These are phyloP conservation scores for Peronospora tabacina DNA, from an alignment of 352 stramenopile genomes.

Conservation along the genomic window DNA sequence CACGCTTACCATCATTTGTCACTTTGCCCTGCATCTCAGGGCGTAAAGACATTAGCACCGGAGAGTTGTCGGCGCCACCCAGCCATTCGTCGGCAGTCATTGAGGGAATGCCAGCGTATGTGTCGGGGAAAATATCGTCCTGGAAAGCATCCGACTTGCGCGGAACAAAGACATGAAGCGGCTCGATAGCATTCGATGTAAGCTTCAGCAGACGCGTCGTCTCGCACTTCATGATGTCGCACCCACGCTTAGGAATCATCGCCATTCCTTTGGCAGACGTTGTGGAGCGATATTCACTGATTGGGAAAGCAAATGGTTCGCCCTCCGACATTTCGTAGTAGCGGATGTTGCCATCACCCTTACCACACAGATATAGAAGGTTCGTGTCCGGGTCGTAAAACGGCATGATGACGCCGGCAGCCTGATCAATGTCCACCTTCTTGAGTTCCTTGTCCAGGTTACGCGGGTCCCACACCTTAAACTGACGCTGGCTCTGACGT, in stretches of 20 bases:
- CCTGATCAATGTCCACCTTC: slow-evolving; percentile 95
- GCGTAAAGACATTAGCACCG: slow-evolving; percentile 90
- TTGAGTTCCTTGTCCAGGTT: slow-evolving; percentile 91
- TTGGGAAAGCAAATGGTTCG: slow-evolving; percentile 87
- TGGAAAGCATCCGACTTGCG: slow-evolving; percentile 99
- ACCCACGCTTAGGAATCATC: slow-evolving; percentile 97
- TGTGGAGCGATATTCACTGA: slow-evolving; percentile 94
- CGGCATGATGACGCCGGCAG: slow-evolving; percentile 97
- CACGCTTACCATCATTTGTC: slow-evolving; percentile 78
- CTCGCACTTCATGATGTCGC: slow-evolving; percentile 98
- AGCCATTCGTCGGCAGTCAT: slow-evolving; percentile 95
- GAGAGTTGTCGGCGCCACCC: slow-evolving; percentile 89
- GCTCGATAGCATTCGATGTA: slow-evolving; percentile 94
- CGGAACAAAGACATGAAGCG: slow-evolving; percentile 94
- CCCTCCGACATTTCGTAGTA: slow-evolving; percentile 98
- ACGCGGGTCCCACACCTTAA: slow-evolving; percentile 84
- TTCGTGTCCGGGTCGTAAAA: slow-evolving; percentile 98
- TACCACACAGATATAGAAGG: slow-evolving; percentile 96
- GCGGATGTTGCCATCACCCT: slow-evolving; percentile 98
- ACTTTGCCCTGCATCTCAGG: slow-evolving; percentile 84
- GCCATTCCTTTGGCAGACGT: slow-evolving; percentile 95
- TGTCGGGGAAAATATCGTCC: slow-evolving; percentile 98
- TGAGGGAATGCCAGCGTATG: slow-evolving; percentile 89
- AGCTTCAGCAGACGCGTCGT: slow-evolving; percentile 93
- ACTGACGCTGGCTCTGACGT: slow-evolving; percentile 90